Conservation (phyloP, 352 stramenopile genomes). For the Pythium aquatile region DNA sequence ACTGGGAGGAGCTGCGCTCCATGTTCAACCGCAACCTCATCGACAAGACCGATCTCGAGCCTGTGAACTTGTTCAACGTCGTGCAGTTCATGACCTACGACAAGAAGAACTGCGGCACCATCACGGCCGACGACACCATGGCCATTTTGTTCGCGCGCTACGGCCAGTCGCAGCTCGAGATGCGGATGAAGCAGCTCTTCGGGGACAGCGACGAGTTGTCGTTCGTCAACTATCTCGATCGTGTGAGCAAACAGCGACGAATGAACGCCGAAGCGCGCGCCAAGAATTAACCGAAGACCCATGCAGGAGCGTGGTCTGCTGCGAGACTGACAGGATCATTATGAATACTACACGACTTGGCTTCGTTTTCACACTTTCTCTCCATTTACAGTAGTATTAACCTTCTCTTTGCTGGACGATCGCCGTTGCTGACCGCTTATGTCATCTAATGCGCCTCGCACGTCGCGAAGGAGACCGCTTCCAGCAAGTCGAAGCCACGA, state of each 20-base stretch:
- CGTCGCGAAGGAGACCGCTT: conserved; percentile 5
- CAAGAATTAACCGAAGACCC: conserved; percentile 33
- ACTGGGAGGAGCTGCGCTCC: conserved; percentile 94
- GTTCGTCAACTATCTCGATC: conserved; percentile 81
- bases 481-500: conserved; percentile 14
- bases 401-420: conserved; percentile 9
- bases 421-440: conserved; percentile 2
- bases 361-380: conserved; percentile 13
- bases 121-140: conserved; percentile 98
- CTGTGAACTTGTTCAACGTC: conserved; percentile 95
- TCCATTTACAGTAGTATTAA: conserved; percentile 32
- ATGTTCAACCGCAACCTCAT: conserved; percentile 97
- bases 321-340: too few relatives aligned
- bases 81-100: conserved; percentile 98
- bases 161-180: conserved; percentile 85
- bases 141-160: conserved; percentile 96
- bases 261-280: conserved; percentile 52
- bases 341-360: neutral
- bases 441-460: conserved; percentile 19
- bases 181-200: conserved; percentile 91
- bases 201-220: conserved; percentile 81
- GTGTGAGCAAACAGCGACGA: conserved; percentile 70
- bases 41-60: conserved; percentile 94
- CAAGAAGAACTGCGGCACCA: conserved; percentile 92
- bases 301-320: too few relatives aligned